Conservation (phyloP, 2,329 filamentous ascomycete genomes). For the Colletotrichum endophyticum region DNA sequence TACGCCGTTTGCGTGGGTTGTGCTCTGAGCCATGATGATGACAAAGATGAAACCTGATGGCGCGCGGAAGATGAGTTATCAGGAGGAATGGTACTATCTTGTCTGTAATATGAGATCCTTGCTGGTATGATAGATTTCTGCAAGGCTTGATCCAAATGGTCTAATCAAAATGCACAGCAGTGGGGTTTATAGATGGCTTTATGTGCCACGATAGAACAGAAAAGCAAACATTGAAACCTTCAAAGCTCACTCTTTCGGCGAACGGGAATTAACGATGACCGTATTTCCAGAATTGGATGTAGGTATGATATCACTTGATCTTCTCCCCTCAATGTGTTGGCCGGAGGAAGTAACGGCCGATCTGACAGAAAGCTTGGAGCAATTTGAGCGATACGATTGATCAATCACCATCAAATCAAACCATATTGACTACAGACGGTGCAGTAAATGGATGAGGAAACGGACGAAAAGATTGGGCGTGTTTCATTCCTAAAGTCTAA, state of each 20-base stretch:
- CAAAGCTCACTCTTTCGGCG: neutral
- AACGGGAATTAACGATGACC: neutral
- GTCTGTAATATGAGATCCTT: neutral
- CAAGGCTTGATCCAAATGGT: neutral
- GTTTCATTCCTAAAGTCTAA: neutral
- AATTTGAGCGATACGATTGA: neutral
- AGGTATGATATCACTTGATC: neutral
- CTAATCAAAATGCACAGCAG: accelerated
- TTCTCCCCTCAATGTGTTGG: neutral
- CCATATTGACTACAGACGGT: neutral
- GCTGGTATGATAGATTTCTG: neutral
- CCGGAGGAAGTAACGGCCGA: neutral
- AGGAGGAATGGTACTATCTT: accelerated
- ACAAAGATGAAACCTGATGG: neutral
- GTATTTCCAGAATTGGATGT: neutral
- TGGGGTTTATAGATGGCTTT: neutral
- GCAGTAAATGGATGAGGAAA: neutral
- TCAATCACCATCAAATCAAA: neutral
- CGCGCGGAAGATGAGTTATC: neutral
- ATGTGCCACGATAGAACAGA: neutral
- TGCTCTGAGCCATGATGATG: neutral
- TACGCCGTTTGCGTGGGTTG: neutral
- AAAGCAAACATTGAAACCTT: neutral
- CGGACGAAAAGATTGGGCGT: neutral
- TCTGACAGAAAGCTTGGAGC: neutral